phyloP scores from a whole-genome alignment of 257 asterid species.

The Solanum sitiens region DNA sequence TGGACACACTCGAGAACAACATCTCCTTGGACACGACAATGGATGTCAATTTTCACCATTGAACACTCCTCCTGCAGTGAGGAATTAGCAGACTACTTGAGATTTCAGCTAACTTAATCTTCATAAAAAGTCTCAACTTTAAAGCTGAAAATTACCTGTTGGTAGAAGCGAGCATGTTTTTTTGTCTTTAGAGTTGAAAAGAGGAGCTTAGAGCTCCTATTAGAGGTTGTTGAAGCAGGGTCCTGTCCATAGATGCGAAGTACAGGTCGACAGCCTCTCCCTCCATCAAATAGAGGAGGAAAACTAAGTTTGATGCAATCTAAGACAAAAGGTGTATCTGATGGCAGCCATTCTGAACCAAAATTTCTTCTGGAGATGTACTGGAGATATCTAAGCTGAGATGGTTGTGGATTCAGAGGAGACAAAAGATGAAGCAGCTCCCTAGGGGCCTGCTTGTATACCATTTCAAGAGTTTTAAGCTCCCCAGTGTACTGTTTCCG shows the following conservation, averaged over 20 bases:
- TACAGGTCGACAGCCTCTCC: conserved; percentile 85
- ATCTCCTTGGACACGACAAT: conserved; percentile 79
- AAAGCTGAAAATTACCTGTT: conserved; percentile 47
- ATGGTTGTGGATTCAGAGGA: conserved; percentile 94
- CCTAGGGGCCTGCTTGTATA: conserved; percentile 94
- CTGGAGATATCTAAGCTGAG: conserved; percentile 97
- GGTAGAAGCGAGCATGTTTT: conserved; percentile 49
- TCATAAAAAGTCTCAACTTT: conserved; percentile 2
- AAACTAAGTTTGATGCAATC: conserved; percentile 66
- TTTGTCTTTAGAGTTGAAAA: conserved; percentile 56
- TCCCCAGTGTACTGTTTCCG: conserved; percentile 89
- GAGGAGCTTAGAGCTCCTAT: conserved; percentile 82
- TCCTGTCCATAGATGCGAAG: conserved; percentile 91
- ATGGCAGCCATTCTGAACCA: conserved; percentile 89
- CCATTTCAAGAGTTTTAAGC: conserved; percentile 97
- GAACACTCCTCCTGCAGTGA: conserved; percentile 82
- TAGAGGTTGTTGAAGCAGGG: conserved; percentile 56
- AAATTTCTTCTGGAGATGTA: conserved; percentile 72
- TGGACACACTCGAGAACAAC: conserved; percentile 91
- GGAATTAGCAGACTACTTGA: conserved; percentile 15
- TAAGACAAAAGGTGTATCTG: conserved; percentile 77
- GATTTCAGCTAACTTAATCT: conserved; percentile 1
- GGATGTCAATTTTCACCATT: conserved; percentile 67
- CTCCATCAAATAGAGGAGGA: conserved; percentile 64
- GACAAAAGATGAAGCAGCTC: conserved; percentile 95